Conservation (phyloP, 257 asterid species). For the Nicotiana paniculata region DNA sequence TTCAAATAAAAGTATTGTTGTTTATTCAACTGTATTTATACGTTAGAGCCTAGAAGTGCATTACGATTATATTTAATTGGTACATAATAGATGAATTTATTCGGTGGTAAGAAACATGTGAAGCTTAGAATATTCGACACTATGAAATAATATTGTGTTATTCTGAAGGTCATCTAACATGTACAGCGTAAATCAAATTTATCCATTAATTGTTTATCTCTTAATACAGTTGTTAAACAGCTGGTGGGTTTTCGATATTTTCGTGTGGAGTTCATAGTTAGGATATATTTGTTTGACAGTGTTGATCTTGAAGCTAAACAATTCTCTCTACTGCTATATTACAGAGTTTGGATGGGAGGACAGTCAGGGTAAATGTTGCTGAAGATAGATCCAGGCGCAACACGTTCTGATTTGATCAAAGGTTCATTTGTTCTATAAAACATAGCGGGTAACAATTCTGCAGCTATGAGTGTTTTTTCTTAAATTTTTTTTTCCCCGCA, state of each 20-base stretch:
- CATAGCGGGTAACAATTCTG: background rate
- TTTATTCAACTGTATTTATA: too few species aligned
- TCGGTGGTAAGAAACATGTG: too few species aligned
- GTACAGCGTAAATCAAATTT: too few species aligned
- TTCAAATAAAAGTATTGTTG: too few species aligned
- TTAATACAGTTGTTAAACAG: background rate
- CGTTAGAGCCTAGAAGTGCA: too few species aligned
- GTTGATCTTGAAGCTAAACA: background rate
- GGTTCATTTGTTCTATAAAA: background rate
- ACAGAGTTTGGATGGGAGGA: conserved; percentile 72
- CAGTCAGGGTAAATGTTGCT: conserved; percentile 68
- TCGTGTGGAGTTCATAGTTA: background rate
- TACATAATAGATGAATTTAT: too few species aligned
- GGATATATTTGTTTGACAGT: background rate
- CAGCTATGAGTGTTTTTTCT: background rate
- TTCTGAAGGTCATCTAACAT: too few species aligned
- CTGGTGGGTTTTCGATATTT: background rate
- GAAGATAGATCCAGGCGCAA: conserved; percentile 57
- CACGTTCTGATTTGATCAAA: conserved; percentile 6
- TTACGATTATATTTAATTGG: too few species aligned
- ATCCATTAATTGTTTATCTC: background rate
- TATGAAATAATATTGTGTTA: too few species aligned
- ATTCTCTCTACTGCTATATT: background rate
- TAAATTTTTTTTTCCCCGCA: background rate
- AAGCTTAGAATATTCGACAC: too few species aligned